Evolutionary conservation across 805 yeast genomes (phyloP), one percentile per base, ranked within the genome.

Genomic region (Barnettozyma sp.): DNA sequence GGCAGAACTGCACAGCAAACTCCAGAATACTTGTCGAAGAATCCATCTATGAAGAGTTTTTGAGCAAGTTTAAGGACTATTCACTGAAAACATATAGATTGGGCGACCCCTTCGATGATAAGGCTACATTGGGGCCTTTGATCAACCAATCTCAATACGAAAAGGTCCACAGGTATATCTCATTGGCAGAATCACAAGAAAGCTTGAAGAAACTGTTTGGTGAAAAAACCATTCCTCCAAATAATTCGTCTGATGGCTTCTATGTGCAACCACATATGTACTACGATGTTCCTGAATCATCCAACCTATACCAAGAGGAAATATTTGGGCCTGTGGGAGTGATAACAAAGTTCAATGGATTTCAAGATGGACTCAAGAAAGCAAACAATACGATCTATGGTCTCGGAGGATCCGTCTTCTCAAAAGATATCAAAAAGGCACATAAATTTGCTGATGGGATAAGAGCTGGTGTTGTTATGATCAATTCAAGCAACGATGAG

Each of bases 271-370:
- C 95, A 39, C 82, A 94, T 4, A 67, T 85, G 28, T 83, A 84
- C 49, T 69, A 78, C 18, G 82, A 82, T 49, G 85, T 82, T 33
- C 69, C 65, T 36, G 78, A 78, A 42, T 57, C 68, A 22, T 78
- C 79, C 74, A 65, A 70, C 41, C 73, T 85, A 34, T 81, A 78
- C 39, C 68, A 69, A 45, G 94, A 85, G 59, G 95, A 85, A 60
- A 83, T 85, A 40, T 85, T 85, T 58, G 95, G 95, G 14, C 95
- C 95, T 12, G 95, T 85, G 22, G 85, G 79, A 18, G 67, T 76
- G 7, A 66, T 81, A 23, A 73, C 79, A 39, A 74, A 72, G 58
- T 85, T 85, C 62, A 54, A 63, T 24, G 63, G 76, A 21, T 81
- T 76, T 45, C 80, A 74, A 33, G 88, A 84, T 44, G 94, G 76